Conservation (phyloP, 2,329 filamentous ascomycete species). For the Huntiella bhutanensis region DNA sequence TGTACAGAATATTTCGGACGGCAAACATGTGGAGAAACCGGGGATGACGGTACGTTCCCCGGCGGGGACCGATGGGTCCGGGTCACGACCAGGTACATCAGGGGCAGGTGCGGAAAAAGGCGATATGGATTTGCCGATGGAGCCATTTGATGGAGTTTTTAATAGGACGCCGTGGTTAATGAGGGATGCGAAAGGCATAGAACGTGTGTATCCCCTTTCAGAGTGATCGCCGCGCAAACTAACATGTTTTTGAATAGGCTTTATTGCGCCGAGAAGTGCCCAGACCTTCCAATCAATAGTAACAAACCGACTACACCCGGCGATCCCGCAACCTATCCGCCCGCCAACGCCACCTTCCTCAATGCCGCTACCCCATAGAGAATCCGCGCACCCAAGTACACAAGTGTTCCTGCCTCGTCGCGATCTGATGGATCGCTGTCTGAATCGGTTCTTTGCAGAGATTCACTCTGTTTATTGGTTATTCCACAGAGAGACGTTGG, state of each 20-base stretch:
- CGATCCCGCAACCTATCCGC: background rate
- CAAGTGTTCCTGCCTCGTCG: constrained; percentile 15
- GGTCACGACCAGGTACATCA: background rate
- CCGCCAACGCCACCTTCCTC: background rate
- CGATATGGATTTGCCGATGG: background rate
- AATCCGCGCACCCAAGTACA: background rate
- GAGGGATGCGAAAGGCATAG: constrained; percentile 12
- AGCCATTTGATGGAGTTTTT: background rate
- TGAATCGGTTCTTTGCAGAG: constrained; percentile 16
- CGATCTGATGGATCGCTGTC: constrained; percentile 16
- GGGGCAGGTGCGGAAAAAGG: background rate
- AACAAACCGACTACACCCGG: background rate
- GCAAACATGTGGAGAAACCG: background rate
- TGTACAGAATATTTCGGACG: constrained; percentile 1
- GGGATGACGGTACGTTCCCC: background rate
- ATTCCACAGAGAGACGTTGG: constrained; percentile 15
- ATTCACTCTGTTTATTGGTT: constrained; percentile 17
- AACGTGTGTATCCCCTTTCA: constrained; percentile 7
- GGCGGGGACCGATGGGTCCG: no score
- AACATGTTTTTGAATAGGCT: background rate
- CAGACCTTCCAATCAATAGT: background rate
- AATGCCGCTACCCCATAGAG: background rate
- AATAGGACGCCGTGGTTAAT: background rate
- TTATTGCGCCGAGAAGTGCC: background rate
- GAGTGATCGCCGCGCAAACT: background rate